Conservation (phyloP, 192 early-diverging fungal species). For the Gigaspora rosea region DNA sequence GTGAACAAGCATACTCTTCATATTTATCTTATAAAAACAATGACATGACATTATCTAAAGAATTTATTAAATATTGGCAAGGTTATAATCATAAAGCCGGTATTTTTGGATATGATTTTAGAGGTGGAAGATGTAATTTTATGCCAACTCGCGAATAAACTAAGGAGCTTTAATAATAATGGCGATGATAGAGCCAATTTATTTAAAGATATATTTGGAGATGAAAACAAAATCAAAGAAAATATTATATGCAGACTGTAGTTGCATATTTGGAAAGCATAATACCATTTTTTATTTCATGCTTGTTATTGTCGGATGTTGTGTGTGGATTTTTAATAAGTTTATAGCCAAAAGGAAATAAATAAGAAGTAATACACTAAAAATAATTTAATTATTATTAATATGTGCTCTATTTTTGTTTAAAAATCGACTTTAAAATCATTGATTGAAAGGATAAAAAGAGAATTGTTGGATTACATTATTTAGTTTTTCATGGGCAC, state of each 20-base stretch:
- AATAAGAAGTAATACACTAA: not conserved
- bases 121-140: not conserved
- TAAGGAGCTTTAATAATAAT: not conserved
- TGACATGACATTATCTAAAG: not conserved
- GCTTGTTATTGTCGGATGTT: not conserved
- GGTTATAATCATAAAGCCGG: not conserved
- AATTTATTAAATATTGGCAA: slow-evolving; percentile 5
- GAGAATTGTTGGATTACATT: too few relatives aligned
- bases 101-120: not conserved
- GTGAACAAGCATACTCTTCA: slow-evolving; percentile 17
- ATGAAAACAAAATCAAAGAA: not conserved
- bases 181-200: not conserved
- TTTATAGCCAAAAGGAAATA: not conserved
- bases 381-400: too few relatives aligned
- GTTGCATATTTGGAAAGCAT: not conserved
- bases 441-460: too few relatives aligned
- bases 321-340: not conserved
- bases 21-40: slow-evolving; percentile 24
- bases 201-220: not conserved
- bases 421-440: too few relatives aligned
- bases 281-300: not conserved
- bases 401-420: too few relatives aligned
- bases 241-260: not conserved
- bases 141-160: not conserved
- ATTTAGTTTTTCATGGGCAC: too few relatives aligned